A percentile compares a stretch with the other conserved stretches of the same genome.
These are phyloP conservation scores for Pilaira anomala DNA, from an alignment of 192 early-diverging fungal species.

Conservation along the genomic window DNA sequence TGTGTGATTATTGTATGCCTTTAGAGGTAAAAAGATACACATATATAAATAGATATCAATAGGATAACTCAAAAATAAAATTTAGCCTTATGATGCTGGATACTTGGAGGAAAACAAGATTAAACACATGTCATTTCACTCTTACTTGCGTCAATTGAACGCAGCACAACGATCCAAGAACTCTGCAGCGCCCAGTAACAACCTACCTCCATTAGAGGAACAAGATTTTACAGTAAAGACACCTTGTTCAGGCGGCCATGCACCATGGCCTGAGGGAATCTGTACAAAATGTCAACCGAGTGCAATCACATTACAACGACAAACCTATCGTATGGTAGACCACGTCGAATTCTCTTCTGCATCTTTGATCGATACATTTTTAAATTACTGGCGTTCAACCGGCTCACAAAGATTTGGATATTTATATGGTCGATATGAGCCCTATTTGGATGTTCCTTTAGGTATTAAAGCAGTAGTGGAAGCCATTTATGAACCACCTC, in stretches of 20 bases:
- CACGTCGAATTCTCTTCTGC: slow-evolving; percentile 91
- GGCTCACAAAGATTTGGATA: slow-evolving; percentile 92
- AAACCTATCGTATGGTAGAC: slow-evolving; percentile 92
- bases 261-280: slow-evolving; percentile 90
- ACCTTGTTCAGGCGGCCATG: slow-evolving; percentile 78
- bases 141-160: slow-evolving; percentile 77
- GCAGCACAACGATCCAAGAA: slow-evolving; percentile 64
- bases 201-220: slow-evolving; percentile 85
- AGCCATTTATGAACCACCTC: slow-evolving; percentile 92
- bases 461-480: slow-evolving; percentile 95
- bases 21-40: slow-evolving; percentile 64
- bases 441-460: slow-evolving; percentile 86
- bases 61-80: neutral
- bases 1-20: slow-evolving; percentile 95
- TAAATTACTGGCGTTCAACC: slow-evolving; percentile 83
- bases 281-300: slow-evolving; percentile 98
- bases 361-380: slow-evolving; percentile 76
- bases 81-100: slow-evolving; percentile 77
- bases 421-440: slow-evolving; percentile 89
- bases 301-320: slow-evolving; percentile 83
- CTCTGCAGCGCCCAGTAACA: slow-evolving; percentile 35
- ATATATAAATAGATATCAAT: neutral
- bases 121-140: slow-evolving; percentile 97
- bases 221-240: slow-evolving; percentile 74
- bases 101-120: slow-evolving; percentile 90